These are phyloP conservation scores for Hyaloscypha variabilis DNA, from an alignment of 495 filamentous ascomycete species.

Conservation along the genomic window DNA sequence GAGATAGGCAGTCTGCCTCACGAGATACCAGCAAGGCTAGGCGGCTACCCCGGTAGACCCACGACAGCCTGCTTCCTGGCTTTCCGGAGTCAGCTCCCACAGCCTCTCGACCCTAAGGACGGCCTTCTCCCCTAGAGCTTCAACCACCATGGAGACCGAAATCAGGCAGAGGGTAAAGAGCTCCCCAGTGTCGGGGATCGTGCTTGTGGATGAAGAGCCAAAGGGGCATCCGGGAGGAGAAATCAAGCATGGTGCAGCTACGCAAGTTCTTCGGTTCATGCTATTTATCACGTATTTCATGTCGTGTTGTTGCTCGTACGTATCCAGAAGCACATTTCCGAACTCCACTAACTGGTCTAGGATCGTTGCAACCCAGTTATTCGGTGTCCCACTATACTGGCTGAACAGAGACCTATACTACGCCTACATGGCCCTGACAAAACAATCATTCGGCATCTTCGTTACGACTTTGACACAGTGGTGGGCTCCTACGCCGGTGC, in stretches of 20 bases:
- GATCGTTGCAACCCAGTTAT: constrained; percentile 64
- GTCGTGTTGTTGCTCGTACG: constrained; percentile 37
- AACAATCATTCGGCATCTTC: constrained; percentile 73
- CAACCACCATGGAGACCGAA: constrained; percentile 23
- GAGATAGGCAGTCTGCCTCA: constrained; percentile 4
- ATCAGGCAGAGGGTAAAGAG: constrained; percentile 24
- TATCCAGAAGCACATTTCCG: constrained; percentile 11
- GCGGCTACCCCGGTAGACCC: constrained; percentile 8
- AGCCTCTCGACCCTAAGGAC: background rate
- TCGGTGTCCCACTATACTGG: constrained; percentile 72
- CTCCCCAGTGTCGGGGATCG: background rate
- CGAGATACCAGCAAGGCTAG: background rate
- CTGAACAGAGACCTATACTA: constrained; percentile 72
- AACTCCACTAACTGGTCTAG: constrained; percentile 37
- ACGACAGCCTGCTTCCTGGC: constrained; percentile 15
- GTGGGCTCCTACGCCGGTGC: constrained; percentile 77
- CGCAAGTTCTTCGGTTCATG: constrained; percentile 67
- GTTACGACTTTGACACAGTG: constrained; percentile 78
- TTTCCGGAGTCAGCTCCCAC: background rate
- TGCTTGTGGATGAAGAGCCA: constrained; percentile 4
- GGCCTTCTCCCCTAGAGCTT: background rate
- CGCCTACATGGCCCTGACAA: constrained; percentile 76
- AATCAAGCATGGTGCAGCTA: constrained; percentile 66
- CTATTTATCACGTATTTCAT: constrained; percentile 68
- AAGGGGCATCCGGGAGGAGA: constrained; percentile 60